Evolutionary conservation across 2,329 filamentous ascomycete genomes (phyloP).

Genomic region (Cladosporium oxysporum): DNA sequence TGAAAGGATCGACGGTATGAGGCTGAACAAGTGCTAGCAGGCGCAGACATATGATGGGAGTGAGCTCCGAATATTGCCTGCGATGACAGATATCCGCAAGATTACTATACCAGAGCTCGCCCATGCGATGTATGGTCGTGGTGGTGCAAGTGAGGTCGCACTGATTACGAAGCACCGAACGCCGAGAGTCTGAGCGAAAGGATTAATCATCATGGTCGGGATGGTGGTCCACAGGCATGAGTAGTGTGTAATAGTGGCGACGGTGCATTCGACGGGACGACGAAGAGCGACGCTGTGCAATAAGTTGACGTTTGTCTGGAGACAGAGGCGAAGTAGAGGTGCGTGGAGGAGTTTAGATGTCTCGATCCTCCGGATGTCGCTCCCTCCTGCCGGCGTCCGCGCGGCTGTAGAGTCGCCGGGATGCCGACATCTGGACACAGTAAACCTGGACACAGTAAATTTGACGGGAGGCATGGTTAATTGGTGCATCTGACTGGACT

Average conservation of each 20-base stretch:
- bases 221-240: not conserved
- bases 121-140: not conserved
- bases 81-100: not conserved
- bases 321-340: not conserved
- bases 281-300: not conserved
- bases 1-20: not conserved
- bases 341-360: not conserved
- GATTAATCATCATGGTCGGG: constrained; percentile 7
- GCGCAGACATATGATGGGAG: not conserved
- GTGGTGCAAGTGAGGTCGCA: constrained; percentile 1
- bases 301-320: not conserved
- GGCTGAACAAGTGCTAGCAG: not conserved
- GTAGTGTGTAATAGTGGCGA: not conserved
- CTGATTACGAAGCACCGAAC: constrained; percentile 13
- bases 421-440: not conserved
- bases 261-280: not conserved
- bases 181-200: not conserved
- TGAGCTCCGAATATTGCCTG: not conserved
- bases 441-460: too few relatives aligned
- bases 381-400: not conserved
- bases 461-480: not conserved
- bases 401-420: not conserved
- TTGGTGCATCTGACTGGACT: not conserved
- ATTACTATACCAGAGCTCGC: not conserved
- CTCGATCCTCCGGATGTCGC: not conserved